A percentile compares a stretch with the other conserved stretches of the same genome.
These are phyloP conservation scores for Pseudozyma tsukubaensis DNA, from an alignment of 1,284 basidiomycete species.

Conservation along the genomic window DNA sequence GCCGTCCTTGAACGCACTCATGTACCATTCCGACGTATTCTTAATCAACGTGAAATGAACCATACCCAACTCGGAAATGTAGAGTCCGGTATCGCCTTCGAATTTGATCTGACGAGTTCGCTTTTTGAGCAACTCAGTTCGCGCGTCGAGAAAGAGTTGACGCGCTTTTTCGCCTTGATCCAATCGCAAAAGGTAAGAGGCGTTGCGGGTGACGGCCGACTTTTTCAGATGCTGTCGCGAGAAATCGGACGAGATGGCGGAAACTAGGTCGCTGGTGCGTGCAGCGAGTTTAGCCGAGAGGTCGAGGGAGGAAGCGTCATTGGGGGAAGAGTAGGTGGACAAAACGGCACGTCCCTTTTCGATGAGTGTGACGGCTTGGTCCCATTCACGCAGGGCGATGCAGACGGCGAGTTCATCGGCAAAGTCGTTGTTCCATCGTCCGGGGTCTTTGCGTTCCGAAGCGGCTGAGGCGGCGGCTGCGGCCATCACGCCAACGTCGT, in stretches of 20 bases:
- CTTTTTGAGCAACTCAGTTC: slow-evolving; percentile 80
- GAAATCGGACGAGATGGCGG: slow-evolving; percentile 80
- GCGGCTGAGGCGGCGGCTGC: slow-evolving; percentile 43
- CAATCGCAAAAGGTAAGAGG: slow-evolving; percentile 79
- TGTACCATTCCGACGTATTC: slow-evolving; percentile 97
- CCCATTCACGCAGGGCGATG: slow-evolving; percentile 89
- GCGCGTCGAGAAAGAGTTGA: slow-evolving; percentile 83
- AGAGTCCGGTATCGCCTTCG: slow-evolving; percentile 87
- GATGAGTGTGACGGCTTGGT: slow-evolving; percentile 82
- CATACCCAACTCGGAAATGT: slow-evolving; percentile 80
- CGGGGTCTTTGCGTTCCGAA: slow-evolving; percentile 62
- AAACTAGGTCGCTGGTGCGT: slow-evolving; percentile 72
- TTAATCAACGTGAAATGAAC: slow-evolving; percentile 90
- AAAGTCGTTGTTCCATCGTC: slow-evolving; percentile 87
- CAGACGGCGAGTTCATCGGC: slow-evolving; percentile 90
- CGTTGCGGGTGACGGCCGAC: slow-evolving; percentile 78
- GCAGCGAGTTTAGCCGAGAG: slow-evolving; percentile 36
- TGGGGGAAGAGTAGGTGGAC: slow-evolving; percentile 71
- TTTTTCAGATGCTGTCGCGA: slow-evolving; percentile 82
- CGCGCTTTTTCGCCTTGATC: slow-evolving; percentile 83
- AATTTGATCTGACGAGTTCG: slow-evolving; percentile 87
- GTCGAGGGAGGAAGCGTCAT: slow-evolving; percentile 33
- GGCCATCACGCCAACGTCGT: slow-evolving; percentile 21
- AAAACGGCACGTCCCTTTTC: slow-evolving; percentile 81
- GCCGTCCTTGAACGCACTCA: slow-evolving; percentile 93